These are phyloP conservation scores for Lichtheimia hyalospora DNA, from an alignment of 371 early-diverging fungal genomes.

Conservation along the genomic window DNA sequence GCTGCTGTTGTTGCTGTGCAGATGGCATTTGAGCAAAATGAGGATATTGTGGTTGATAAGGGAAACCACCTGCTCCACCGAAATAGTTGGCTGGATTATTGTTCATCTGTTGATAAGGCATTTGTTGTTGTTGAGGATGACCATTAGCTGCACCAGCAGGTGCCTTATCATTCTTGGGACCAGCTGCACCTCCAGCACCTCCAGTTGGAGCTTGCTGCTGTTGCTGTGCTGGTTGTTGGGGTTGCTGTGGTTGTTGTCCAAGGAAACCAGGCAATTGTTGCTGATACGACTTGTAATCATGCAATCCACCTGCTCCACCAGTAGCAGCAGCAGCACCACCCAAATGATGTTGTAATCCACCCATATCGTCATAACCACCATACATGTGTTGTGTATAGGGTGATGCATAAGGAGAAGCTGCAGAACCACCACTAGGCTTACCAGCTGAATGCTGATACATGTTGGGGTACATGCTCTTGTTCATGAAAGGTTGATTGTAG, in stretches of 20 bases:
- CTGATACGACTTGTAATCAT: conserved; percentile 45
- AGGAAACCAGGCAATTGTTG: conserved; percentile 22
- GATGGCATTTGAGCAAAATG: conserved; percentile 15
- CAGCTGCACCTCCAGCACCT: not conserved
- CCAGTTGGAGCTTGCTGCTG: not conserved
- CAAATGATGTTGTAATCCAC: conserved; percentile 26
- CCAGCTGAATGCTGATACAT: conserved; percentile 54
- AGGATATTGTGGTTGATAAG: conserved; percentile 12
- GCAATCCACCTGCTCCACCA: conserved; percentile 26
- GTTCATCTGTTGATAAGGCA: not conserved
- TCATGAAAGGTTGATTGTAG: conserved; percentile 84
- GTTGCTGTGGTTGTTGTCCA: conserved; percentile 9
- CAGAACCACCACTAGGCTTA: conserved; percentile 23
- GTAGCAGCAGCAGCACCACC: conserved; percentile 10
- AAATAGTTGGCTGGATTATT: conserved; percentile 14
- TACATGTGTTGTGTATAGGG: conserved; percentile 52
- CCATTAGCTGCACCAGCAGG: not conserved
- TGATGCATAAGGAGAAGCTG: conserved; percentile 33
- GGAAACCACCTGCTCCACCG: conserved; percentile 12
- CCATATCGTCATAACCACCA: conserved; percentile 53
- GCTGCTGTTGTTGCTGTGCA: conserved; percentile 6
- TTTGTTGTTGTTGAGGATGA: conserved; percentile 11
- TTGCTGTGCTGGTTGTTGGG: conserved; percentile 5
- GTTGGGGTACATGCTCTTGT: conserved; percentile 80
- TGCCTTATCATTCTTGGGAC: not conserved